Evolutionary conservation across 2,329 filamentous ascomycete species (phyloP).

Genomic region (Diaporthe batatas): DNA sequence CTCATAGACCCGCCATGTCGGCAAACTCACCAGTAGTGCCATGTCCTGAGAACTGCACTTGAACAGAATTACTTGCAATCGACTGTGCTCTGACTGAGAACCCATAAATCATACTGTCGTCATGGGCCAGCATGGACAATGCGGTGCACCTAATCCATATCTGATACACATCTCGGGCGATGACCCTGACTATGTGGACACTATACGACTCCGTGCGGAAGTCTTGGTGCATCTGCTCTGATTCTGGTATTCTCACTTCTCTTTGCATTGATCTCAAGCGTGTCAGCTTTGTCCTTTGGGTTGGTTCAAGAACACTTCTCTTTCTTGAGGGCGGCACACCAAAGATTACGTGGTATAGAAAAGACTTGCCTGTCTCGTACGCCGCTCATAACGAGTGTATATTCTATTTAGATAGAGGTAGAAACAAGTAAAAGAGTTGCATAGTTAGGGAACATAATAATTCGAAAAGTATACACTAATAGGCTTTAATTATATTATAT

Average conservation of each 20-base stretch:
- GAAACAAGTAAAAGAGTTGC: no score
- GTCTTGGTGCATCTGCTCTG: no score
- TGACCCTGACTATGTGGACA: neutral
- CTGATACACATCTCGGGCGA: no score
- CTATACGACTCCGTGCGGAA: neutral
- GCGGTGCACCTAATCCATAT: no score
- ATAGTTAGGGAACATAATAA: no score
- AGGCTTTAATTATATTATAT: no score
- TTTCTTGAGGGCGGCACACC: neutral
- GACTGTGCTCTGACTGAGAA: neutral
- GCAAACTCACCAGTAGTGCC: neutral
- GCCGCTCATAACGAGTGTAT: no score
- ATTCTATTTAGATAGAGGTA: no score
- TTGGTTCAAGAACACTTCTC: neutral
- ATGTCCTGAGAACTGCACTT: neutral
- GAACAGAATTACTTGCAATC: neutral
- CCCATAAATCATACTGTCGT: neutral
- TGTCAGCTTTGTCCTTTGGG: neutral
- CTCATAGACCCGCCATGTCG: neutral
- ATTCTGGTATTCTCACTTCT: neutral
- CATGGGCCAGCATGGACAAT: neutral
- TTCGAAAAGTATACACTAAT: no score
- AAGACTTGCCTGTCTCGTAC: no score
- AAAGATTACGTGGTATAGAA: neutral
- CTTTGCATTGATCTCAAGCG: neutral